Percentiles rank a stretch among this genome's conserved stretches.
Evolutionary conservation across 495 filamentous ascomycete species (phyloP).

Genomic region (Neurospora sp.): DNA sequence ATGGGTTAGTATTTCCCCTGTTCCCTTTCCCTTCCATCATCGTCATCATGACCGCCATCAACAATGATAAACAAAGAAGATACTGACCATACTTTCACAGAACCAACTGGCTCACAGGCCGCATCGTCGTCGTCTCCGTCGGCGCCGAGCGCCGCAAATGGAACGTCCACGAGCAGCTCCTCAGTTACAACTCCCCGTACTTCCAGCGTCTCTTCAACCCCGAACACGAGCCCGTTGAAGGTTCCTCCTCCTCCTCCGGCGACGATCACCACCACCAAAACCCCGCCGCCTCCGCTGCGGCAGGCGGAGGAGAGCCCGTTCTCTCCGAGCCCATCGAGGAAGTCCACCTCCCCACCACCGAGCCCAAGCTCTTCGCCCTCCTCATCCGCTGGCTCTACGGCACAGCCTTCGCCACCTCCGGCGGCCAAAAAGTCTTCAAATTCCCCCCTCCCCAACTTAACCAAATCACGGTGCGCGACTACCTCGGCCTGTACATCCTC

Average conservation of each 20-base stretch:
- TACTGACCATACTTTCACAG: not conserved
- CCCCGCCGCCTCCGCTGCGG: not conserved
- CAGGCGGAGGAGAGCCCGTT: no score
- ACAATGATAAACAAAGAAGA: not conserved
- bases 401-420: constrained; percentile 9
- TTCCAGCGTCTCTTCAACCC: constrained; percentile 10
- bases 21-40: not conserved
- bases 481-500: constrained; percentile 20
- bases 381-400: constrained; percentile 22
- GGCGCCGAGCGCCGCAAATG: constrained; percentile 9
- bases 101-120: constrained; percentile 13
- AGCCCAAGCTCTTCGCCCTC: constrained; percentile 16
- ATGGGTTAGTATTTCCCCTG: not conserved
- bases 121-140: constrained; percentile 14
- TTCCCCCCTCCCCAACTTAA: constrained; percentile 11
- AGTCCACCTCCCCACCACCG: constrained; percentile 8
- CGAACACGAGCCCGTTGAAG: not conserved
- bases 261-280: not conserved
- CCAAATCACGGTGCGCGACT: constrained; percentile 13
- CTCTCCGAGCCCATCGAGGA: constrained; percentile 2
- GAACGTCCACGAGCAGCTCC: constrained; percentile 19
- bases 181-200: constrained; percentile 11
- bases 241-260: not conserved
- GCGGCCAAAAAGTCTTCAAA: constrained; percentile 6
- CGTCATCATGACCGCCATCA: not conserved